Evolutionary conservation across 495 filamentous ascomycete species (phyloP), one percentile per base, ranked within the genome.

Genomic region (Penicillium steckii): DNA sequence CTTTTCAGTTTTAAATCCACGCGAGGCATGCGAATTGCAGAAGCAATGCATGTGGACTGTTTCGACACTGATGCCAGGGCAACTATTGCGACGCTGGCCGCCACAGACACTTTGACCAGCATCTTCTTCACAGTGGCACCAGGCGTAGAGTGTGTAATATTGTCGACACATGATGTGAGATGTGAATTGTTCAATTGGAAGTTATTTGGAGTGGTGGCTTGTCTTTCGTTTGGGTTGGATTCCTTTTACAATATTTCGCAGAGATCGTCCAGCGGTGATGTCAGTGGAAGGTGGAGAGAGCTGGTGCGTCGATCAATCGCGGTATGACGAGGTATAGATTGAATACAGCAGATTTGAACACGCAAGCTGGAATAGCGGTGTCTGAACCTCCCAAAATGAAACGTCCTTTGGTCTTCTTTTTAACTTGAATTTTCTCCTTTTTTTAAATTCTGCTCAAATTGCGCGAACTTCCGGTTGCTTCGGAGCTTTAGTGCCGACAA

Each of bases 21-120:
- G 67, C 3, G 62, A 70, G 4, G 74, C 71, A 38, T 77, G 74
- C 1, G 51, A 53, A 46, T 73, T 63, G 62, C 74, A 75, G 60
- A 71, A 77, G 30, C 71, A 74, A 23, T 77, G 70, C 72, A 77
- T 72, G 25, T 71, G 69, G 4, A 73, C 74, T 8, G 68, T 72
- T 38, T 77, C 68, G 23, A 72, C 49, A 26, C 60, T 66, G 9
- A 74, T 45, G 1, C 68, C 68, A 9, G 68, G 59, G 32, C 72
- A 77, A 46, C 46, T 62, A 43, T 65, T 61, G 44, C 60, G 61
- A 8, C 57, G 66, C 45, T 64, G 56, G 26, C 56, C 53, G 21
- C 67, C 46, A 53, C 71, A 72, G 18, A 64, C 38, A 30, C 57
- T 62, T 23, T 67, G 52, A 48, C 71, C 71, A 15, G 67, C 66